These are phyloP conservation scores for Ceratocystis eucalypticola DNA, from an alignment of 2,329 filamentous ascomycete genomes.

Conservation along the genomic window DNA sequence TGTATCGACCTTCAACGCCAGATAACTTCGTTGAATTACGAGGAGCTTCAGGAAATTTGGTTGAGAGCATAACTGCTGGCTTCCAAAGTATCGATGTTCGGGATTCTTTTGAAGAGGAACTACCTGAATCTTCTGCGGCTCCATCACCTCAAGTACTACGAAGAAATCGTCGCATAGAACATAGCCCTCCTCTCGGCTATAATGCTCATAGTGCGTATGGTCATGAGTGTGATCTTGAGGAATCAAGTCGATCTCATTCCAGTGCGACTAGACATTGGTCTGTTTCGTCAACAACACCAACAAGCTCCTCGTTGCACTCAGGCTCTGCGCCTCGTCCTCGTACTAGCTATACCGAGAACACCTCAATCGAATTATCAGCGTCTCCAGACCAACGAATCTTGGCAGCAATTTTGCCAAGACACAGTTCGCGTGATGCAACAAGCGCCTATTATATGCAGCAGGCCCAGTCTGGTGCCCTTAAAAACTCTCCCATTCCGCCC, in stretches of 20 bases:
- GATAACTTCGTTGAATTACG: constrained; percentile 1
- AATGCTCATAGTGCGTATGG: constrained; percentile 22
- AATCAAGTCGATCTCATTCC: constrained; percentile 25
- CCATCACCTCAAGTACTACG: constrained; percentile 20
- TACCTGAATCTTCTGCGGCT: constrained; percentile 14
- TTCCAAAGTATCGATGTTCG: constrained; percentile 11
- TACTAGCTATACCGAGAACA: constrained; percentile 34
- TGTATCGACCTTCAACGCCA: constrained; percentile 9
- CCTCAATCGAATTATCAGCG: constrained; percentile 30
- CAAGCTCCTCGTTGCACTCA: constrained; percentile 30
- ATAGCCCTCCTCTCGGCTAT: constrained; percentile 19
- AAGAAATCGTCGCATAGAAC: constrained; percentile 17
- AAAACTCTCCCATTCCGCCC: constrained; percentile 1
- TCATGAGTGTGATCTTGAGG: constrained; percentile 25
- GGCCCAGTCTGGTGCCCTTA: constrained; percentile 13
- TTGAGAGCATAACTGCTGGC: constrained; percentile 16
- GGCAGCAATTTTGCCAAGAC: constrained; percentile 21
- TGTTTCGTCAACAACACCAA: constrained; percentile 31
- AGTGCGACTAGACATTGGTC: constrained; percentile 31
- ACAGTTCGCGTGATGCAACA: constrained; percentile 18
- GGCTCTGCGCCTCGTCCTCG: constrained; percentile 29
- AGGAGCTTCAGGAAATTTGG: constrained; percentile 1
- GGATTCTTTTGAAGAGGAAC: constrained; percentile 8
- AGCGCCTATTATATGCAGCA: constrained; percentile 19
- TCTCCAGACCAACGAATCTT: constrained; percentile 15